These are phyloP conservation scores for Gaeumannomyces tritici DNA, from an alignment of 2,329 filamentous ascomycete species.

Conservation along the genomic window DNA sequence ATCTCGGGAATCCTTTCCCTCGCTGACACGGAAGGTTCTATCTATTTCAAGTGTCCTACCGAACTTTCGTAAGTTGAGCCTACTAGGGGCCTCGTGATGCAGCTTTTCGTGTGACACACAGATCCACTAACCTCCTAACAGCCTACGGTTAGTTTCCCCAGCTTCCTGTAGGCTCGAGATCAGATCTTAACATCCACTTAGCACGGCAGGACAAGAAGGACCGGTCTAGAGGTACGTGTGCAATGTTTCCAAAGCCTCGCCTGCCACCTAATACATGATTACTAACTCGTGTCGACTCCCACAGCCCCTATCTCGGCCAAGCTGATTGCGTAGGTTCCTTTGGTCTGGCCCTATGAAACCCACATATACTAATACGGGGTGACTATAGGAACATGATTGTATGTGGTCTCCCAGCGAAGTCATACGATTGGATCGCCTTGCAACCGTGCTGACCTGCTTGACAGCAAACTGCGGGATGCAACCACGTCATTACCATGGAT, in stretches of 20 bases:
- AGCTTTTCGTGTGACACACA: not conserved
- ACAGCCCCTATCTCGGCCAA: slow-evolving; percentile 92
- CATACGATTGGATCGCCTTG: not conserved
- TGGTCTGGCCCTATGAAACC: not conserved
- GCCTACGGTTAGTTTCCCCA: slow-evolving; percentile 3
- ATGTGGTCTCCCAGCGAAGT: not conserved
- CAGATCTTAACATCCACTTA: slow-evolving; percentile 80
- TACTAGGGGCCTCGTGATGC: not conserved
- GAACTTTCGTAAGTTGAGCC: slow-evolving; percentile 3
- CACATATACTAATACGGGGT: slow-evolving; percentile 58
- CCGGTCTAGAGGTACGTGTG: slow-evolving; percentile 10
- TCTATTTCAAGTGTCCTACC: not conserved
- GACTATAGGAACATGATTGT: slow-evolving; percentile 3
- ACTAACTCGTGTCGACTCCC: not conserved
- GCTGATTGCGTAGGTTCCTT: slow-evolving; percentile 88
- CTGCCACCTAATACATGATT: not conserved
- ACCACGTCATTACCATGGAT: slow-evolving; percentile 84
- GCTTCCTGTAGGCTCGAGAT: not conserved
- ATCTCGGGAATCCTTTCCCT: not conserved
- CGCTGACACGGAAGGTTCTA: not conserved
- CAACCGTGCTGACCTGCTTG: not conserved
- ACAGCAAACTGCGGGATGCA: slow-evolving; percentile 7
- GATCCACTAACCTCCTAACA: not conserved
- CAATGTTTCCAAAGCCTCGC: not conserved
- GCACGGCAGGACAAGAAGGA: slow-evolving; percentile 98